Percentiles rank a stretch among this genome's conserved stretches.
Evolutionary conservation across 2,329 filamentous ascomycete genomes (phyloP).

Genomic region (Pseudogymnoascus sp.): DNA sequence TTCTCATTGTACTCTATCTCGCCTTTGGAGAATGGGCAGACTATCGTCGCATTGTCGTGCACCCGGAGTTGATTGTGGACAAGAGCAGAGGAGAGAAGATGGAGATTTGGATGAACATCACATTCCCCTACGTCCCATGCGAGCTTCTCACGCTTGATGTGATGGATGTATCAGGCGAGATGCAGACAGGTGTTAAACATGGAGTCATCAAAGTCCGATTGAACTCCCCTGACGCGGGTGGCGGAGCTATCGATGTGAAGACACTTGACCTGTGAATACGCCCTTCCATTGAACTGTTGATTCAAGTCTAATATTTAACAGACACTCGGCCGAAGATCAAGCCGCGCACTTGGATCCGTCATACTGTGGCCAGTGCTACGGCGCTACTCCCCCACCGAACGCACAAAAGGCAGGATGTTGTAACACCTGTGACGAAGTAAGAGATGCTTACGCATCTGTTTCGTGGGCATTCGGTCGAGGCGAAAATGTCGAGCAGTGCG

Average conservation of each 20-base stretch:
- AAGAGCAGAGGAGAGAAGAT: constrained; percentile 97
- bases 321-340: constrained; percentile 59
- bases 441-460: constrained; percentile 82
- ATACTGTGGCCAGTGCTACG: constrained; percentile 93
- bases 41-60: constrained; percentile 76
- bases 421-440: constrained; percentile 93
- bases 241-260: constrained; percentile 63
- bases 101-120: constrained; percentile 98
- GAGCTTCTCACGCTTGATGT: constrained; percentile 94
- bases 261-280: constrained; percentile 56
- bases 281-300: constrained; percentile 15
- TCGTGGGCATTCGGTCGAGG: constrained; percentile 93
- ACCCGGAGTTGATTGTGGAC: constrained; percentile 91
- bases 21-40: constrained; percentile 94
- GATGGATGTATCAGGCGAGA: constrained; percentile 97
- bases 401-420: constrained; percentile 83
- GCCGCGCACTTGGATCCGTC: constrained; percentile 75
- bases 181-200: constrained; percentile 89
- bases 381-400: constrained; percentile 63
- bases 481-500: constrained; percentile 89
- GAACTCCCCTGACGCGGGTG: constrained; percentile 62
- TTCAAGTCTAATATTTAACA: constrained; percentile 28
- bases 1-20: constrained; percentile 81
- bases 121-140: constrained; percentile 88
- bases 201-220: constrained; percentile 88